These are phyloP conservation scores for Osmanthus fragrans DNA, from an alignment of 257 asterid species.

Conservation along the genomic window DNA sequence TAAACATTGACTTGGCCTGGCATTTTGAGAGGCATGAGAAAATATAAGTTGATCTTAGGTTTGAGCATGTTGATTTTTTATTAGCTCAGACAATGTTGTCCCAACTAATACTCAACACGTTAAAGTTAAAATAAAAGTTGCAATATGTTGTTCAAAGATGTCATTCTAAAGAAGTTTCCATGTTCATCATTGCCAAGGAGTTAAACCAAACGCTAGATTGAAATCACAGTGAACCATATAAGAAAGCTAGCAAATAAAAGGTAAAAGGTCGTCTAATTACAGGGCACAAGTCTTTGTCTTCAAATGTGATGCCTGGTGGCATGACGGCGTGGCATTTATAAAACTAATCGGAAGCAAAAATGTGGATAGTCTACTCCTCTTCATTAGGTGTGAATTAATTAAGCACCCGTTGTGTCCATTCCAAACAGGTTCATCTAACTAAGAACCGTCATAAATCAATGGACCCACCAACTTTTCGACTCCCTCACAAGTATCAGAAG, in stretches of 20 bases:
- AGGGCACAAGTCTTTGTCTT: background rate
- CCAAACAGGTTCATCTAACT: background rate
- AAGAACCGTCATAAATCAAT: background rate
- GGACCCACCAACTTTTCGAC: background rate
- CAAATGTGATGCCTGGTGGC: background rate
- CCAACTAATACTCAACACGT: background rate
- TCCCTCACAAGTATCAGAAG: background rate
- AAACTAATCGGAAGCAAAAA: background rate
- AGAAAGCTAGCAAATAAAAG: background rate
- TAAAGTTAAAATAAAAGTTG: background rate
- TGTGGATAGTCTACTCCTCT: background rate
- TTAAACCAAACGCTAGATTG: background rate
- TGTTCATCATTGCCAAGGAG: background rate
- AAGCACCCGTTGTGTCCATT: background rate
- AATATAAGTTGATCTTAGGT: background rate
- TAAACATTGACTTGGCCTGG: background rate
- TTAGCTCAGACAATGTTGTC: background rate
- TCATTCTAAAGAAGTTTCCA: background rate
- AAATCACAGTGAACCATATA: background rate
- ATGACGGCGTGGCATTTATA: background rate
- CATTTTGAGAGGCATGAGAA: background rate
- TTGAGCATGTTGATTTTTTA: background rate
- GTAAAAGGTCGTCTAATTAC: background rate
- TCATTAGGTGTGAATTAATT: background rate
- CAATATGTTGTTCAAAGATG: background rate